Conservation (phyloP, 208 protist genomes). For the Wallacemonas sp. region DNA sequence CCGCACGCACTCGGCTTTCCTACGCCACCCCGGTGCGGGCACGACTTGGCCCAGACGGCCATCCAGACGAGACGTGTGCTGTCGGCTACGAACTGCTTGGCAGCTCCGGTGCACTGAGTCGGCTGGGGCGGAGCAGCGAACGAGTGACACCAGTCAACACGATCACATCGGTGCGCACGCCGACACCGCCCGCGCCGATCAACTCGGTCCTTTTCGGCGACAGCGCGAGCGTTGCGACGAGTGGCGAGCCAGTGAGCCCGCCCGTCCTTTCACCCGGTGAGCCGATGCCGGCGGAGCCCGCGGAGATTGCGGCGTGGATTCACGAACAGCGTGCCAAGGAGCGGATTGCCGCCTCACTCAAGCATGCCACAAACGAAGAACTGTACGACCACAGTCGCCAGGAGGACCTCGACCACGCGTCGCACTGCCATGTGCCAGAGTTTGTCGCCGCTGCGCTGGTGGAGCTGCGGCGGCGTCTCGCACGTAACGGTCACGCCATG, state of each 20-base stretch:
- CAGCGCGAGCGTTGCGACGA: background rate
- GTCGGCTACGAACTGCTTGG: slow-evolving; percentile 6
- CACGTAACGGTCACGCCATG: slow-evolving; percentile 23
- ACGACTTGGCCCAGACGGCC: background rate
- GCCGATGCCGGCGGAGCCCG: background rate
- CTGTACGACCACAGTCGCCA: slow-evolving; percentile 5
- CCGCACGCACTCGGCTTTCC: background rate
- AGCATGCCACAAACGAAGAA: slow-evolving; percentile 6
- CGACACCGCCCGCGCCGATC: background rate
- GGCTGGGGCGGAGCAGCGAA: background rate
- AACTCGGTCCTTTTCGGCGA: background rate
- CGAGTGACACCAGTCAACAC: background rate
- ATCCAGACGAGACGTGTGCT: background rate
- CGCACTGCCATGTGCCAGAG: slow-evolving; percentile 10
- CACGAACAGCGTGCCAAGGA: background rate
- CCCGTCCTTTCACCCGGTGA: too few species aligned
- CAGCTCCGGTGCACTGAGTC: background rate
- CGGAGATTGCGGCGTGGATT: slow-evolving; percentile 5
- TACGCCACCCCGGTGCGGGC: slow-evolving; percentile 4
- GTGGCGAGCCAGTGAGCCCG: too few species aligned
- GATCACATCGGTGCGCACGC: background rate
- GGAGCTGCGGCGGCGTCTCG: slow-evolving; percentile 32
- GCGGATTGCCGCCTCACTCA: background rate
- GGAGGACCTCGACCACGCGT: background rate
- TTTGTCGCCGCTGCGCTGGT: slow-evolving; percentile 30